phyloP scores from a whole-genome alignment of 2,329 filamentous ascomycete genomes.

The Seiridium unicorne region DNA sequence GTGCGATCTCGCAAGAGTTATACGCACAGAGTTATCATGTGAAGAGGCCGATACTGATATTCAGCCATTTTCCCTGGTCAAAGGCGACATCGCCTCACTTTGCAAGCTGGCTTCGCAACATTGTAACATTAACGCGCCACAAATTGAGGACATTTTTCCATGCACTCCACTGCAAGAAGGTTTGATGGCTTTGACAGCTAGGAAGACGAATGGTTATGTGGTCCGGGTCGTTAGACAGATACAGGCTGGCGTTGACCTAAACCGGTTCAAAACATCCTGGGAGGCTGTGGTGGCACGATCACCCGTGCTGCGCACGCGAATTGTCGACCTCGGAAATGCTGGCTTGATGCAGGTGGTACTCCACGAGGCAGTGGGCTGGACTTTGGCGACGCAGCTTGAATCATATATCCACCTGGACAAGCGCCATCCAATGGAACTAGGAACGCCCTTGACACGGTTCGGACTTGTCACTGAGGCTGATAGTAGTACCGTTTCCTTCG shows the following conservation, averaged over 20 bases:
- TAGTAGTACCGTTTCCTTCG: background rate
- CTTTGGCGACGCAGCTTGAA: background rate
- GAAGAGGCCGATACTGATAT: background rate
- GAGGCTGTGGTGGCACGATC: background rate
- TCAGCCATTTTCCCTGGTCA: background rate
- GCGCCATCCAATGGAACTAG: background rate
- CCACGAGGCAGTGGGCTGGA: background rate
- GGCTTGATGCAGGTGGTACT: background rate
- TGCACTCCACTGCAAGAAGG: slow-evolving; percentile 2
- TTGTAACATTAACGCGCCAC: background rate
- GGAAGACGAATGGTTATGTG: background rate
- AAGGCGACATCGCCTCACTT: background rate
- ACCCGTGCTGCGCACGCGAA: background rate
- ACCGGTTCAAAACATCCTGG: background rate
- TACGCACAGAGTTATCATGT: background rate
- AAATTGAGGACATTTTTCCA: slow-evolving; percentile 1
- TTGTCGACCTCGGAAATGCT: background rate
- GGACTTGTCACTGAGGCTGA: background rate
- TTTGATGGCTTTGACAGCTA: background rate
- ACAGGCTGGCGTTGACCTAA: background rate
- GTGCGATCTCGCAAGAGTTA: background rate
- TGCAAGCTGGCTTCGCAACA: background rate
- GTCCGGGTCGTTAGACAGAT: background rate
- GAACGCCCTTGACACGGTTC: background rate
- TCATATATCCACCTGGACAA: background rate